A percentile compares a stretch with the other conserved stretches of the same genome.
These are phyloP conservation scores for Xylaria hypoxylon DNA, from an alignment of 2,329 filamentous ascomycete species.

Conservation along the genomic window DNA sequence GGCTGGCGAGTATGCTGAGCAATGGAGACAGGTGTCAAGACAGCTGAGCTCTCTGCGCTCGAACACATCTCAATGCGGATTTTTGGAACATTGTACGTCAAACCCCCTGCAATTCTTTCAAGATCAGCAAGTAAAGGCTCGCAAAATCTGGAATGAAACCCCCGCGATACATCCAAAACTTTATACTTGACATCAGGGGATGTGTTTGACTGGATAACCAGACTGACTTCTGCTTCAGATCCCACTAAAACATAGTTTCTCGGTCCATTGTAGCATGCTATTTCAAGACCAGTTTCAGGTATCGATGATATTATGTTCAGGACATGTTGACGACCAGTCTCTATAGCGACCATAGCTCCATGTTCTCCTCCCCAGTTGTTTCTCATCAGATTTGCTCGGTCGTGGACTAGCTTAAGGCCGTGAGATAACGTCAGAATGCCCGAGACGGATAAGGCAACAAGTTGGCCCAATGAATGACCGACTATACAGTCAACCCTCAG, in stretches of 20 bases:
- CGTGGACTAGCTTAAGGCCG: no score
- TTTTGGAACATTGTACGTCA: not conserved
- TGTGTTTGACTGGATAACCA: no score
- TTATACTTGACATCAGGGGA: conserved; percentile 43
- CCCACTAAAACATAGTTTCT: conserved; percentile 55
- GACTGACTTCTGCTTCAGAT: conserved; percentile 22
- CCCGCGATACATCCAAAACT: conserved; percentile 58
- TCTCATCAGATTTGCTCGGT: no score
- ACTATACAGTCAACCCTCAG: no score
- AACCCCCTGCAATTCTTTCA: not conserved
- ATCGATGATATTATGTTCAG: conserved; percentile 48
- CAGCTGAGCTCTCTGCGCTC: not conserved
- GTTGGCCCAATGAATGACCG: no score
- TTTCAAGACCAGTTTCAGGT: conserved; percentile 32
- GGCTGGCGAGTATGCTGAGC: not conserved
- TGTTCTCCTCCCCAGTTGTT: no score
- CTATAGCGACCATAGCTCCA: conserved; percentile 46
- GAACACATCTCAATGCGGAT: not conserved
- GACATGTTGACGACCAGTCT: conserved; percentile 47
- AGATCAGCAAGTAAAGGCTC: conserved; percentile 50
- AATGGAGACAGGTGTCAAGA: not conserved
- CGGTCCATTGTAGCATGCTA: conserved; percentile 62
- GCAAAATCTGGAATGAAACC: conserved; percentile 59
- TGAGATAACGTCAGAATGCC: no score
- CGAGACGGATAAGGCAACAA: no score